Evolutionary conservation across 2,329 filamentous ascomycete species (phyloP), one percentile per base, ranked within the genome.

Genomic region (Verticillium klebahnii): DNA sequence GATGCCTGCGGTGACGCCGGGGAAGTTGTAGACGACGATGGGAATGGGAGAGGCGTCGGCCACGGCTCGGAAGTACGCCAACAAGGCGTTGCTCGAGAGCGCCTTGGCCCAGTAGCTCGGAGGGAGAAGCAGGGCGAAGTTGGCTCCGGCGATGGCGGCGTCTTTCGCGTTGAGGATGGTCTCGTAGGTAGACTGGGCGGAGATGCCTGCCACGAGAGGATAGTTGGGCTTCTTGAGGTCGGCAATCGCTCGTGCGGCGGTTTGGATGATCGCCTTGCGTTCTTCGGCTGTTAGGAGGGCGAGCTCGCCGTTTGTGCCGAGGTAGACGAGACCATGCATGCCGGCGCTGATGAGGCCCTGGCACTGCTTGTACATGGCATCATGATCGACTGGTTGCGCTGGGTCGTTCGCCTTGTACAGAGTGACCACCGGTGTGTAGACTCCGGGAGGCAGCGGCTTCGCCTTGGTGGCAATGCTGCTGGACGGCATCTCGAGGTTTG

Each of bases 61-160:
- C 14, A 89, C 85, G 61, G 83, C 80, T 15, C 69, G 75, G 79
- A 91, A 93, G 73, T 88, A 86, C 37, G 82, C 78, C 31, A 83
- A 75, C 39, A 90, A 77, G 19, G 83, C 81, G 9, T 84, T 81
- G 37, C 79, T 82, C 61, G 80, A 85, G 69, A 87, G 82, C 15
- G 88, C 76, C 6, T 80, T 75, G 61, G 85, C 83, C 74, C 90
- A 92, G 75, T 91, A 92, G 34, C 83, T 84, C 3, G 89, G 89
- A 6, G 89, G 88, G 3, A 91, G 81, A 0, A 92, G 79, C 59
- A 92, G 79, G 7, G 84, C 87, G 67, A 88, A 87, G 69, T 88
- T 86, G 64, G 85, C 89, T 39, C 89, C 89, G 14, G 85, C 81
- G 14, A 76, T 77, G 29, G 82, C 82, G 5, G 89, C 88, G 67